phyloP scores from a whole-genome alignment of 768 basidiomycete species.

The Pleurotus tuoliensis region DNA sequence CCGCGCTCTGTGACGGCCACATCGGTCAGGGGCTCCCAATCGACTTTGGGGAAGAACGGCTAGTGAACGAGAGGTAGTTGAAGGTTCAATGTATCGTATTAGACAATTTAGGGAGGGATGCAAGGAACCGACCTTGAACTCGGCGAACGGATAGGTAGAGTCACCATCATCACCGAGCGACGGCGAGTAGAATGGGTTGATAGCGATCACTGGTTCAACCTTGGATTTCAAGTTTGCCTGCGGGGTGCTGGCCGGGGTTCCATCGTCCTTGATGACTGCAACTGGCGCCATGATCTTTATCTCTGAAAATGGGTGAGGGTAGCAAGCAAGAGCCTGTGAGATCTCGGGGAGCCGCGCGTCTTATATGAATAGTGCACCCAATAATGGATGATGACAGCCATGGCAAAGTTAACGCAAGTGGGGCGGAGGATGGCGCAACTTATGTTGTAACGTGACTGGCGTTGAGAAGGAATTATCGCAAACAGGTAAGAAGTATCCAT shows the following conservation, averaged over 20 bases:
- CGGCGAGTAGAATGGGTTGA: constrained; percentile 73
- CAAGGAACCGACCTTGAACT: constrained; percentile 48
- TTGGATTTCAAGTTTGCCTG: constrained; percentile 11
- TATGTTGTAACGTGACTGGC: constrained; percentile 1
- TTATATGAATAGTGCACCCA: neutral
- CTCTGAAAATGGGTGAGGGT: constrained; percentile 1
- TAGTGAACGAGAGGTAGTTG: constrained; percentile 18
- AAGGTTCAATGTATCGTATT: neutral
- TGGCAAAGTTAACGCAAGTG: neutral
- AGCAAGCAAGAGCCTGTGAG: neutral
- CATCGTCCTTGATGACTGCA: constrained; percentile 14
- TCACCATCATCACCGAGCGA: constrained; percentile 47
- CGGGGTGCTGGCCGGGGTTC: neutral
- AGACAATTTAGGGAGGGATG: neutral
- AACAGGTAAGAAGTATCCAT: neutral
- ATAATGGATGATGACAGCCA: neutral
- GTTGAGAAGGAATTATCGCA: neutral
- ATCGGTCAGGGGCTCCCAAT: constrained; percentile 62
- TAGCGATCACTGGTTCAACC: constrained; percentile 20
- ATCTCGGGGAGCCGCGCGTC: neutral
- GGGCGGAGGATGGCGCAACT: constrained; percentile 1
- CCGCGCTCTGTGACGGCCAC: constrained; percentile 64
- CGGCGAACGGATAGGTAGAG: constrained; percentile 46
- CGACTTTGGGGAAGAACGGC: constrained; percentile 61
- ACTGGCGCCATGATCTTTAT: constrained; percentile 15